phyloP scores from a whole-genome alignment of 352 stramenopile genomes.

The Pythium oligandrum region DNA sequence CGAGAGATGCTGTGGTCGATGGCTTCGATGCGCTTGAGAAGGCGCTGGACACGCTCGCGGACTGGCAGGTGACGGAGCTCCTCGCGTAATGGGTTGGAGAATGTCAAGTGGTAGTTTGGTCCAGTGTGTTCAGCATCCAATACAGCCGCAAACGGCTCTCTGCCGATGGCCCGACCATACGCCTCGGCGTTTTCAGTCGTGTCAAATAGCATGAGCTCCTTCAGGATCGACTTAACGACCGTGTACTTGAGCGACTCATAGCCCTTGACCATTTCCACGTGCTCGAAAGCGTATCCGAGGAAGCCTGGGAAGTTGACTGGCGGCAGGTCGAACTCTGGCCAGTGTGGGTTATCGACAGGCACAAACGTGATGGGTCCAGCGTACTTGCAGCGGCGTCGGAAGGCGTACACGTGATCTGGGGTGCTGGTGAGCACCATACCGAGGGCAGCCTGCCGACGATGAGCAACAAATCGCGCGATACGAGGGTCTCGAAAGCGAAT shows the following conservation, averaged over 20 bases:
- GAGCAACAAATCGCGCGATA: constrained; percentile 52
- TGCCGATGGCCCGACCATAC: constrained; percentile 36
- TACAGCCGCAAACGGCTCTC: constrained; percentile 36
- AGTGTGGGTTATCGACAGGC: constrained; percentile 62
- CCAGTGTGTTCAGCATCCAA: constrained; percentile 21
- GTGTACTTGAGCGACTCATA: constrained; percentile 60
- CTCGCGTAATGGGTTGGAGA: constrained; percentile 50
- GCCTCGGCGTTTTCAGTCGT: constrained; percentile 37
- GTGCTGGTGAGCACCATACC: constrained; percentile 60
- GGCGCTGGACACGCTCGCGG: constrained; percentile 26
- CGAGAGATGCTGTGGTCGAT: constrained; percentile 34
- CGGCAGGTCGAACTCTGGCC: constrained; percentile 48
- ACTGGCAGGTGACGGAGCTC: constrained; percentile 40
- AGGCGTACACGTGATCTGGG: constrained; percentile 51
- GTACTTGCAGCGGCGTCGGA: constrained; percentile 44
- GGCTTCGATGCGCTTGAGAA: constrained; percentile 31
- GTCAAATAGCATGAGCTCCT: constrained; percentile 73
- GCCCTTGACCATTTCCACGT: constrained; percentile 44
- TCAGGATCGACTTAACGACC: constrained; percentile 69
- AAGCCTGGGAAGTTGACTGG: constrained; percentile 39
- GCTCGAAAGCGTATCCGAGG: constrained; percentile 71
- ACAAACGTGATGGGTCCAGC: constrained; percentile 63
- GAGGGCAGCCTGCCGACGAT: constrained; percentile 49
- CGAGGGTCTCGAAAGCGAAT: constrained; percentile 53
- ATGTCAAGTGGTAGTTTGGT: constrained; percentile 32